Conservation (phyloP, 1,284 basidiomycete genomes). For the Kwoniella shivajii region DNA sequence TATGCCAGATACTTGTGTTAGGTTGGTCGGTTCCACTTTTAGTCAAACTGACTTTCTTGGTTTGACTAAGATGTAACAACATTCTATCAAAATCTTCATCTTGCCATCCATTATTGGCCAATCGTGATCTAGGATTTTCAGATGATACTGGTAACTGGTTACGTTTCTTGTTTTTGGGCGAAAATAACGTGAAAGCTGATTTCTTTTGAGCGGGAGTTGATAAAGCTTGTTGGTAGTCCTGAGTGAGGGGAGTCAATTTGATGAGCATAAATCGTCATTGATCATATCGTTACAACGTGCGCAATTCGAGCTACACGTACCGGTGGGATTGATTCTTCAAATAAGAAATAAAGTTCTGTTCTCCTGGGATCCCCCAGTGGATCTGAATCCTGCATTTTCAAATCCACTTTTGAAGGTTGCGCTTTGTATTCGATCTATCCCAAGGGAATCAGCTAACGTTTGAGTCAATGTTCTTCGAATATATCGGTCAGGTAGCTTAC, state of each 20-base stretch:
- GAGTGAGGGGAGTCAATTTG: slow-evolving; percentile 8
- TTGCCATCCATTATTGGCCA: slow-evolving; percentile 15
- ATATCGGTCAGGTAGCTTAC: slow-evolving; percentile 57
- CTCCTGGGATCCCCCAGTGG: slow-evolving; percentile 60
- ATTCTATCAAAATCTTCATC: slow-evolving; percentile 77
- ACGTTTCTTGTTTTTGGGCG: slow-evolving; percentile 65
- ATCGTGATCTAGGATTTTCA: background rate
- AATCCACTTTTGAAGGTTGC: slow-evolving; percentile 28
- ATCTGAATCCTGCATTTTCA: slow-evolving; percentile 15
- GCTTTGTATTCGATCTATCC: slow-evolving; percentile 79
- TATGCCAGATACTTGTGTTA: slow-evolving; percentile 33
- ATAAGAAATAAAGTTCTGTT: slow-evolving; percentile 67
- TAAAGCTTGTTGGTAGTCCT: slow-evolving; percentile 78
- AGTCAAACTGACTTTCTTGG: slow-evolving; percentile 35
- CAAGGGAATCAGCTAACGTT: background rate
- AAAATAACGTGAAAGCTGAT: slow-evolving; percentile 49
- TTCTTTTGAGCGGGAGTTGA: slow-evolving; percentile 57
- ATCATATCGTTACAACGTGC: too few relatives aligned
- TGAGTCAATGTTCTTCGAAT: background rate
- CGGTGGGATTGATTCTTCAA: slow-evolving; percentile 80
- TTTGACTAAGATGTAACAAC: slow-evolving; percentile 49
- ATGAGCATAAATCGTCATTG: too few relatives aligned
- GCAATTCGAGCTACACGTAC: slow-evolving; percentile 24
- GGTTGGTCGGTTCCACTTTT: slow-evolving; percentile 20
- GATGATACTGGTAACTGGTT: slow-evolving; percentile 43